These are phyloP conservation scores for Lactifluus pinguis DNA, from an alignment of 768 basidiomycete species.

Conservation along the genomic window DNA sequence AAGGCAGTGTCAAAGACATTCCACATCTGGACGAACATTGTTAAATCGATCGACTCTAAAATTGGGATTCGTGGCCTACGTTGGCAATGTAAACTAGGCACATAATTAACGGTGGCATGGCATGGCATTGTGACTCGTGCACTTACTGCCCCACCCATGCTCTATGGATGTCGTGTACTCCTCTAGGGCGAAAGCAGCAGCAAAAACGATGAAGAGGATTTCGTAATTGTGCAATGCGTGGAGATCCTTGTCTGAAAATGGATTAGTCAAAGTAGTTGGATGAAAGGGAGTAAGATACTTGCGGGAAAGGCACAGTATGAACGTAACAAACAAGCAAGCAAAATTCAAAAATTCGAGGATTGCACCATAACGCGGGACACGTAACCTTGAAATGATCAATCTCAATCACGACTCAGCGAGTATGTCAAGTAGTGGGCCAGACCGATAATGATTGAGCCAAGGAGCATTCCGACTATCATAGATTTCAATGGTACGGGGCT, in stretches of 20 bases:
- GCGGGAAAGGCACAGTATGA: slow-evolving; percentile 72
- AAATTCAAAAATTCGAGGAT: slow-evolving; percentile 78
- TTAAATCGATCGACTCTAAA: not conserved
- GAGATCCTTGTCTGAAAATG: slow-evolving; percentile 44
- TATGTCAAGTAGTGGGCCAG: not conserved
- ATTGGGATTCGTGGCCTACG: slow-evolving; percentile 30
- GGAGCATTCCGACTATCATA: slow-evolving; percentile 61
- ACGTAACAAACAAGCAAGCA: slow-evolving; percentile 52
- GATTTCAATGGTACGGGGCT: slow-evolving; percentile 60
- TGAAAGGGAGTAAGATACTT: slow-evolving; percentile 24
- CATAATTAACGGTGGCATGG: slow-evolving; percentile 1
- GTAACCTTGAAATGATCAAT: slow-evolving; percentile 39
- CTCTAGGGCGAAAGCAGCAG: slow-evolving; percentile 68
- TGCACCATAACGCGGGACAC: slow-evolving; percentile 73
- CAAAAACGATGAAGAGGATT: slow-evolving; percentile 63
- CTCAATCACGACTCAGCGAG: not conserved
- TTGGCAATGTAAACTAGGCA: slow-evolving; percentile 72
- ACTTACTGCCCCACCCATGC: slow-evolving; percentile 80
- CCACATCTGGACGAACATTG: slow-evolving; percentile 55
- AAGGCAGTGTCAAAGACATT: slow-evolving; percentile 81
- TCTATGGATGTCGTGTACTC: slow-evolving; percentile 85
- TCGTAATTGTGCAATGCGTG: slow-evolving; percentile 52
- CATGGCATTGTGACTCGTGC: not conserved
- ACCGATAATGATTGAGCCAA: slow-evolving; percentile 81
- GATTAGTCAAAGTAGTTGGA: not conserved